Conservation (phyloP, 1,284 basidiomycete genomes). For the Hemileia vastatrix region DNA sequence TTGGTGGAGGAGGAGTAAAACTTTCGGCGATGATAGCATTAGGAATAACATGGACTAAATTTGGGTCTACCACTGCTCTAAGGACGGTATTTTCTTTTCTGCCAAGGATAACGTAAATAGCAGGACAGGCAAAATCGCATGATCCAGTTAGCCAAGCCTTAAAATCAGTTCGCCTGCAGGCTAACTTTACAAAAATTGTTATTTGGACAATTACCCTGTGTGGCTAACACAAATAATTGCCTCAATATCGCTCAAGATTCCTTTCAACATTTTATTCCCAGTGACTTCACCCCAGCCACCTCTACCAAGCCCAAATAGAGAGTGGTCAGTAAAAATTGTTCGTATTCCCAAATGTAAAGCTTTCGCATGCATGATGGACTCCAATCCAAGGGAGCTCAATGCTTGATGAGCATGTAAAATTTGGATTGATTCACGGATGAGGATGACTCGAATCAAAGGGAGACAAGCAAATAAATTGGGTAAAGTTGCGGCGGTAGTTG, state of each 20-base stretch:
- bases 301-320: constrained; percentile 88
- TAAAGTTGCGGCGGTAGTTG: constrained; percentile 58
- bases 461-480: constrained; percentile 89
- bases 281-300: constrained; percentile 83
- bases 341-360: constrained; percentile 49
- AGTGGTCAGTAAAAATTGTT: constrained; percentile 94
- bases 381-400: constrained; percentile 79
- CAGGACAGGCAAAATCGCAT: constrained; percentile 45
- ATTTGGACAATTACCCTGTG: constrained; percentile 63
- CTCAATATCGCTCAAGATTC: constrained; percentile 77
- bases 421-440: constrained; percentile 74
- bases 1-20: constrained; percentile 49
- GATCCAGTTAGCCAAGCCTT: constrained; percentile 4
- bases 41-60: constrained; percentile 77
- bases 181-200: not conserved
- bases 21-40: constrained; percentile 83
- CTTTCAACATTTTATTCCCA: constrained; percentile 76
- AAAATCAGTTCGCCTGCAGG: not conserved
- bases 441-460: constrained; percentile 78
- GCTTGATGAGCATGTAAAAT: constrained; percentile 88
- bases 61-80: constrained; percentile 63
- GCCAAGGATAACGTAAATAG: constrained; percentile 42
- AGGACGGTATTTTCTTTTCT: constrained; percentile 80
- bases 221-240: constrained; percentile 95
- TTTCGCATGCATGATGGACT: constrained; percentile 72